Percentiles rank a stretch among this genome's conserved stretches.
Conservation (phyloP, 352 stramenopile species). For the Aphanomyces invadans region DNA sequence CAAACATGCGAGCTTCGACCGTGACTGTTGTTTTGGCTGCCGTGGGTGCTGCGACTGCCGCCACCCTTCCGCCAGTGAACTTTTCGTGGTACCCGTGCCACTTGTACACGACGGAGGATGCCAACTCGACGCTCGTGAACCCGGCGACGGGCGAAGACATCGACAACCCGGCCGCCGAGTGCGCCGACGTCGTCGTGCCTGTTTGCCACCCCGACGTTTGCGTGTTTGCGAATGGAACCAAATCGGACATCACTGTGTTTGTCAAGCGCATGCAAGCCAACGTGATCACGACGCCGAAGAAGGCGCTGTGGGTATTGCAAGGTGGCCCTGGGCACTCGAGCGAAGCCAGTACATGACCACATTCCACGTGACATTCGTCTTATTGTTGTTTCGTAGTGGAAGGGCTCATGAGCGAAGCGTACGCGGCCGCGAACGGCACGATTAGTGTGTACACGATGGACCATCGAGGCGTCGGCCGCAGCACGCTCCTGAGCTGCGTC, state of each 20-base stretch:
- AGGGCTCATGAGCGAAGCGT: constrained; percentile 12
- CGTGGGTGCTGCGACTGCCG: too few relatives aligned
- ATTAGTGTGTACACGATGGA: constrained; percentile 33
- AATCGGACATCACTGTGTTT: constrained; percentile 32
- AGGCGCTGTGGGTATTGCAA: constrained; percentile 5
- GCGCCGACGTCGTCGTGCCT: constrained; percentile 29
- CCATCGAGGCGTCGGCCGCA: constrained; percentile 28
- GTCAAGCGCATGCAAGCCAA: constrained; percentile 32
- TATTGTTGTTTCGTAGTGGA: constrained; percentile 22
- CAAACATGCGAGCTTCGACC: too few relatives aligned
- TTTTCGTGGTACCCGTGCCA: too few relatives aligned
- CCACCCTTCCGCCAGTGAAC: too few relatives aligned
- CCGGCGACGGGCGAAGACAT: too few relatives aligned
- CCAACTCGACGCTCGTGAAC: too few relatives aligned
- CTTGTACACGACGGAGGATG: too few relatives aligned
- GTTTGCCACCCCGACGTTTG: constrained; percentile 35
- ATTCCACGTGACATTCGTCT: not conserved
- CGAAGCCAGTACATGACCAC: not conserved
- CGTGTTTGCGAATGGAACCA: too few relatives aligned
- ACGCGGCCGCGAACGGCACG: not conserved
- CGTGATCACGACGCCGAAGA: not conserved
- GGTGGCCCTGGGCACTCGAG: constrained; percentile 3
- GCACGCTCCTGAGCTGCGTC: not conserved
- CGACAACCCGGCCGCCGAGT: constrained; percentile 20
- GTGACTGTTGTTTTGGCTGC: too few relatives aligned